Base-by-base conservation (phyloP, 2,329 filamentous ascomycete genomes). In the Helicocarpus griseus region DNA sequence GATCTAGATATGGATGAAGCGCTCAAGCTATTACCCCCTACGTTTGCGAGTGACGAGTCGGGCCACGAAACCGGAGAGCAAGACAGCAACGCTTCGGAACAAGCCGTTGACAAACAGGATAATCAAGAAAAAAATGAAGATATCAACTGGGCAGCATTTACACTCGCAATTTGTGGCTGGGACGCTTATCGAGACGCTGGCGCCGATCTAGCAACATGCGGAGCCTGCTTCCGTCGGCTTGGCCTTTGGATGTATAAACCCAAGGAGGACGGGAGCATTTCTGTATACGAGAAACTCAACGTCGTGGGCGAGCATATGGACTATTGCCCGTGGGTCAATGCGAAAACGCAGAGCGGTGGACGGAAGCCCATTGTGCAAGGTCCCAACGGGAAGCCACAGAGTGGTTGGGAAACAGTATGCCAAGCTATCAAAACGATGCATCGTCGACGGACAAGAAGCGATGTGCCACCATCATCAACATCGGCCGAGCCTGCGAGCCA, bases 171-270 rank as follows among this genome's bases (percentile, higher is more conserved):
- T 19, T 79, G 85, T 53, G 87, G 87, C 31, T 91, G 87, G 87
- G 81, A 88, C 60, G 80, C 85, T 21, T 81, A 84, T 38, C 31
- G 60, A 57, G 70, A 69, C 49, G 65, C 61, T 31, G 60, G 64
- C 26, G 65, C 61, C 8, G 86, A 88, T 54, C 80, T 91, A 14
- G 83, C 87, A 5, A 83, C 82, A 4, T 98, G 93, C 67, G 79
- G 85, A 53, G 87, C 88, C 19, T 98, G 93, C 65, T 86, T 95
- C 62, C 83, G 93, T 53, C 82, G 90, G 1, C 75, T 97, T 0
- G 93, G 93, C 0, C 76, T 98, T 2, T 98, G 93, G 93, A 85
- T 98, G 74, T 97, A 95, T 66, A 86, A 83, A 62, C 84, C 83
- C 66, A 89, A 84, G 67, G 79, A 81, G 60, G 78, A 85, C 28